A percentile compares a stretch with the other conserved stretches of the same genome.
phyloP scores from a whole-genome alignment of 129 eudicot genomes.

The Deinandra increscens region DNA sequence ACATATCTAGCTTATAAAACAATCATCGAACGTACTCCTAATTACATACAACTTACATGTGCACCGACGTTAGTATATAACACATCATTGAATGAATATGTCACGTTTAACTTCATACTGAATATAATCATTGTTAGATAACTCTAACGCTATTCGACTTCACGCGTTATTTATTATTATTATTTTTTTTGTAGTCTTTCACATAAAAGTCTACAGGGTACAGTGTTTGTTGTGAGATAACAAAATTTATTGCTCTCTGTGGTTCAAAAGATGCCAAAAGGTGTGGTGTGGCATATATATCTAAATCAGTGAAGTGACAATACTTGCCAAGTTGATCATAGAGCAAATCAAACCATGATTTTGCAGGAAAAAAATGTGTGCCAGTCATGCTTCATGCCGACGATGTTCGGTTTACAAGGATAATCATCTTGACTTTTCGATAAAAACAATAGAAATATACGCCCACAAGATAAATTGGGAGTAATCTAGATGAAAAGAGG shows the following conservation, averaged over 20 bases:
- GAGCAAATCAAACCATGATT: conserved; percentile 9
- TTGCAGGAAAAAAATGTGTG: background rate
- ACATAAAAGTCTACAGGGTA: background rate
- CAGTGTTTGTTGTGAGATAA: too few species aligned
- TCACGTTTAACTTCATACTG: conserved; percentile 12
- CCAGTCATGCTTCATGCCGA: background rate
- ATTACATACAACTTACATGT: background rate
- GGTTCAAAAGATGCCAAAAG: conserved; percentile 29
- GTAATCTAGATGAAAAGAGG: background rate
- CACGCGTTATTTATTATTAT: conserved; percentile 10
- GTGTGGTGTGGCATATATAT: conserved; percentile 2
- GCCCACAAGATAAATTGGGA: conserved; percentile 4
- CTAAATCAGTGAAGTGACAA: conserved; percentile 20
- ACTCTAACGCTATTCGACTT: background rate
- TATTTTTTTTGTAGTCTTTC: background rate
- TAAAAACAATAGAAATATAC: background rate
- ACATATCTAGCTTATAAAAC: too few species aligned
- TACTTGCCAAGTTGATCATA: conserved; percentile 2
- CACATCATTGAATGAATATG: background rate
- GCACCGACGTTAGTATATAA: background rate
- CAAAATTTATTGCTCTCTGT: background rate
- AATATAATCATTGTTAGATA: background rate
- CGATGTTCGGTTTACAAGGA: conserved; percentile 1
- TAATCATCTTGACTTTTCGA: background rate
- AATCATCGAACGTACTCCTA: too few species aligned